Base-by-base conservation (phyloP, 2,329 filamentous ascomycete species). In the Tothia fuscella region DNA sequence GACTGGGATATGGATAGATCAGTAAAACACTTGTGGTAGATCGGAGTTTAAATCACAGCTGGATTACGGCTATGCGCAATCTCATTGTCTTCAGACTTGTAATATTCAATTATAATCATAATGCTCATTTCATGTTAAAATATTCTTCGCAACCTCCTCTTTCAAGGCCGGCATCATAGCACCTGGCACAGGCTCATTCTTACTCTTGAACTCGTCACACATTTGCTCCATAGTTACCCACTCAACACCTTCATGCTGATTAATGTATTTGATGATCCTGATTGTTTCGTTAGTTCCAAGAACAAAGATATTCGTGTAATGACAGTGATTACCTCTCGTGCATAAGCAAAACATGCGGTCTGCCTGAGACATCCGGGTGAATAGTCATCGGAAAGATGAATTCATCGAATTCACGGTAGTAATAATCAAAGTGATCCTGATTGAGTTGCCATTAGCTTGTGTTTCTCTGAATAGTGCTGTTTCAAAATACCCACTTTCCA, bases 301-400 rank as follows among this genome's bases (percentile, higher is more conserved):
- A 14, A 16, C 5, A 13, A 13, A 39, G 28, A 28, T 17, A 17
- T 12, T 37, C 5, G 6, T 20, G 22, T 14, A 26, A 29, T 2
- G 14, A 16, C 5, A 5, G 9, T 7, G 52, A 58, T 50, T 56
- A 74, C 70, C 77, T 69, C 58, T 85, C 78, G 48, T 84, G 78
- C 80, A 85, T 83, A 5, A 83, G 61, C 21, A 86, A 51, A 0
- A 77, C 81, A 57, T 86, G 81, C 1, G 81, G 81, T 14, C 79
- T 67, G 0, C 82, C 82, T 6, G 42, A 44, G 24, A 44, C 57
- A 50, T 86, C 81, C 0, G 81, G 82, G 56, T 86, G 81, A 26
- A 85, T 79, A 0, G 81, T 86, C 58, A 86, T 80, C 0, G 82
- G 80, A 50, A 86, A 85, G 40, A 84, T 72, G 47, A 85, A 85